phyloP scores from a whole-genome alignment of 2,329 filamentous ascomycete genomes.

The Colletotrichum musae region DNA sequence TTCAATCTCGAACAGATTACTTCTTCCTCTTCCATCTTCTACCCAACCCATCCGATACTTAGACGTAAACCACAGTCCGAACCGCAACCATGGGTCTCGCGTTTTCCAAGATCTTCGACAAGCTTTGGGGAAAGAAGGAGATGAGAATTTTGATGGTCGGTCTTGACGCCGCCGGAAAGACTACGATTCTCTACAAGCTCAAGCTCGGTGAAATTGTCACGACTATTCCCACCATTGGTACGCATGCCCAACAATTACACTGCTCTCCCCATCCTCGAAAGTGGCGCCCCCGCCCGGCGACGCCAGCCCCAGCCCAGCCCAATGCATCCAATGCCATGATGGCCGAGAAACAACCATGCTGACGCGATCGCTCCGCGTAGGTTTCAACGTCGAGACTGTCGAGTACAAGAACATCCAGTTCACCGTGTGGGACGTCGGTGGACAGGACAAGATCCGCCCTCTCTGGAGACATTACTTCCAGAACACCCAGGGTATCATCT shows the following conservation, averaged over 20 bases:
- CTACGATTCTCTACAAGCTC: constrained; percentile 99
- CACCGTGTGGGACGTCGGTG: constrained; percentile 99
- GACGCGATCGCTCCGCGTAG: constrained; percentile 57
- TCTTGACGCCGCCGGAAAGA: constrained; percentile 99
- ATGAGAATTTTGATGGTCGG: constrained; percentile 99
- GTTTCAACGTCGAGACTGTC: constrained; percentile 99
- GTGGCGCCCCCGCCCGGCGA: constrained; percentile 9
- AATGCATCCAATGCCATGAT: constrained; percentile 1
- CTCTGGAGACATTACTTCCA: constrained; percentile 99
- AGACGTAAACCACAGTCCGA: constrained; percentile 51
- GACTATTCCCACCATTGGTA: constrained; percentile 98
- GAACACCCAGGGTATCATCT: constrained; percentile 99
- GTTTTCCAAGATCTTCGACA: constrained; percentile 96
- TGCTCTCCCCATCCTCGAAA: constrained; percentile 7
- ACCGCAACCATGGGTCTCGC: constrained; percentile 94
- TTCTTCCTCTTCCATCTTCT: constrained; percentile 48
- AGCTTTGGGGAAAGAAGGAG: constrained; percentile 99
- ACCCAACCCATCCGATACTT: constrained; percentile 51
- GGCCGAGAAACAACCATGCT: constrained; percentile 40
- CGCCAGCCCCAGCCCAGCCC: constrained; percentile 11
- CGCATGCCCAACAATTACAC: constrained; percentile 49
- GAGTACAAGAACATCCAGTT: constrained; percentile 99
- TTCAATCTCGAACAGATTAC: constrained; percentile 30
- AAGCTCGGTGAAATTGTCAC: constrained; percentile 99
- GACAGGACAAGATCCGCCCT: constrained; percentile 99